Conservation (phyloP, 495 filamentous ascomycete species). For the Neurospora intermedia region DNA sequence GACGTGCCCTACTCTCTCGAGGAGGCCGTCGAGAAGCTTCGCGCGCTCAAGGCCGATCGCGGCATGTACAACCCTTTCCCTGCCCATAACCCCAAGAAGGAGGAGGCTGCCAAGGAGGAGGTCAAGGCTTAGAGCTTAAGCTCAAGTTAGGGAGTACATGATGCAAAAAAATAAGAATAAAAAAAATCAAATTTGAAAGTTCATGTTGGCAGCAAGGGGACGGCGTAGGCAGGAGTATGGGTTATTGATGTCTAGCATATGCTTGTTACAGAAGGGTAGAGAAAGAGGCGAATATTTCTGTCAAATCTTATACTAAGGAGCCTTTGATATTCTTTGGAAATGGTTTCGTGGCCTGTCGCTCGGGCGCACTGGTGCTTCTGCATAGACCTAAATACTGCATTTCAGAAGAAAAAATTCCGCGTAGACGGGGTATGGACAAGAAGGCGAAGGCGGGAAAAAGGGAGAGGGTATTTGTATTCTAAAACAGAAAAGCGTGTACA, state of each 20-base stretch:
- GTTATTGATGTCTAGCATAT: not conserved
- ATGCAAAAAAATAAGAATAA: not conserved
- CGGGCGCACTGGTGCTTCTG: not conserved
- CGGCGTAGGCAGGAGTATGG: not conserved
- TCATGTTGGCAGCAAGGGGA: not conserved
- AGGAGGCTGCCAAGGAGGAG: conserved; percentile 8
- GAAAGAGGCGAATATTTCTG: not conserved
- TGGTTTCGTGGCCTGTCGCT: not conserved
- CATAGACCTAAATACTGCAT: not conserved
- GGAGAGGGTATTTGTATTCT: not conserved
- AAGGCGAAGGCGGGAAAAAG: not conserved
- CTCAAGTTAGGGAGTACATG: not conserved
- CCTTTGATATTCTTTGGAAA: not conserved
- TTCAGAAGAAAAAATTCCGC: not conserved
- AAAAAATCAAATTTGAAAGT: not conserved
- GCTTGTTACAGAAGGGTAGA: not conserved
- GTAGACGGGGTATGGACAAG: not conserved
- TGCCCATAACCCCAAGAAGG: conserved; percentile 7
- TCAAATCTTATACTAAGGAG: not conserved
- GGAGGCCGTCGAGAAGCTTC: conserved; percentile 66
- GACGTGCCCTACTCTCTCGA: conserved; percentile 59
- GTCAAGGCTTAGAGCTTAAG: conserved; percentile 5
- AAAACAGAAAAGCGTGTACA: not conserved
- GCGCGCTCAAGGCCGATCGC: conserved; percentile 47
- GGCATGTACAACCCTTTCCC: conserved; percentile 29